These are phyloP conservation scores for Clathrospora elynae DNA, from an alignment of 2,329 filamentous ascomycete species.

Conservation along the genomic window DNA sequence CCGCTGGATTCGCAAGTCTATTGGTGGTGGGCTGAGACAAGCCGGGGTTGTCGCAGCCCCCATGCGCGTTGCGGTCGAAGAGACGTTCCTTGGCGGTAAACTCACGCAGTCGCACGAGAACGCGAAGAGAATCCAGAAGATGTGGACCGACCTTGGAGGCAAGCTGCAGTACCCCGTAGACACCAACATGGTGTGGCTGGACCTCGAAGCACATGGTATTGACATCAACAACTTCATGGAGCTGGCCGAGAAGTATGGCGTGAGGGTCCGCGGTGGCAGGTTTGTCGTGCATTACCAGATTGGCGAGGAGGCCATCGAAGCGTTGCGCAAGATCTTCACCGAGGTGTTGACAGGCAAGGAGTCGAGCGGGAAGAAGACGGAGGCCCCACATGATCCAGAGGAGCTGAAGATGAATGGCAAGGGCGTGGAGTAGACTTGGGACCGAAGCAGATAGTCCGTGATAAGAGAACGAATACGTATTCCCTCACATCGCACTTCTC, in stretches of 20 bases:
- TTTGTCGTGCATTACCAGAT: constrained; percentile 76
- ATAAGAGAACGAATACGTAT: constrained; percentile 6
- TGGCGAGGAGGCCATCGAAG: constrained; percentile 64
- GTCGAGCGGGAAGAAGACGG: constrained; percentile 25
- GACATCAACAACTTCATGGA: constrained; percentile 59
- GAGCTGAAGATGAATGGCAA: constrained; percentile 40
- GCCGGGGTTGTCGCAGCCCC: constrained; percentile 76
- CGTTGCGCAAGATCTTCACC: constrained; percentile 44
- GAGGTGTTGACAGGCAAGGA: constrained; percentile 30
- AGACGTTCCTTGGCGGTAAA: constrained; percentile 74
- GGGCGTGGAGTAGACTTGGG: constrained; percentile 31
- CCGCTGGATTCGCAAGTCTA: constrained; percentile 77
- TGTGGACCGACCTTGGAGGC: constrained; percentile 74
- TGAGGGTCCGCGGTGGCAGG: constrained; percentile 62
- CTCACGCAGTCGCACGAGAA: constrained; percentile 65
- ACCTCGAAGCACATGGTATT: constrained; percentile 67
- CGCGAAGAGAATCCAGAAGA: constrained; percentile 64
- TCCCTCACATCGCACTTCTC: too few relatives aligned
- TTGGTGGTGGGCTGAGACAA: constrained; percentile 80
- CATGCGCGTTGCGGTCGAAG: constrained; percentile 76
- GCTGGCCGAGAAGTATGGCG: constrained; percentile 61
- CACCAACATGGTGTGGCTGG: constrained; percentile 92
- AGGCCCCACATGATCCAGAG: constrained; percentile 28
- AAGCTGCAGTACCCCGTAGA: constrained; percentile 71
- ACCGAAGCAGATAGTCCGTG: constrained; percentile 5